phyloP scores from a whole-genome alignment of 1,139 yeast species.

The Waltiozyma solani region DNA sequence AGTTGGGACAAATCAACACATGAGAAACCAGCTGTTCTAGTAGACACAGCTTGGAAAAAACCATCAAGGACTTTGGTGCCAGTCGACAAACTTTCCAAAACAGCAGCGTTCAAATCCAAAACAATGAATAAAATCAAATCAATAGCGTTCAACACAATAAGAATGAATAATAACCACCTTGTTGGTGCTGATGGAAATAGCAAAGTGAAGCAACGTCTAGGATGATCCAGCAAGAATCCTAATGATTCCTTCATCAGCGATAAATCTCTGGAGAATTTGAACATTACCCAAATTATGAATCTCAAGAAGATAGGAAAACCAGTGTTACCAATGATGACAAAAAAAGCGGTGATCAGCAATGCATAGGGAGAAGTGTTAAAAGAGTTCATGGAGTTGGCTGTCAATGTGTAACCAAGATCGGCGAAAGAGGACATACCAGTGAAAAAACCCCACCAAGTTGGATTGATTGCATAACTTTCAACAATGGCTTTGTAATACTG shows the following conservation, averaged over 20 bases:
- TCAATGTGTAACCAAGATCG: constrained; percentile 75
- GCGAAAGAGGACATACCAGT: constrained; percentile 70
- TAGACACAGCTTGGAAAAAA: constrained; percentile 80
- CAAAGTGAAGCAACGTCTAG: constrained; percentile 91
- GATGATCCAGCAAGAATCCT: constrained; percentile 86
- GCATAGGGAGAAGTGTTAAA: constrained; percentile 58
- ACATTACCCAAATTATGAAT: constrained; percentile 70
- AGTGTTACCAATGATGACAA: constrained; percentile 84
- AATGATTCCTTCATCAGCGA: constrained; percentile 66
- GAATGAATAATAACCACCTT: constrained; percentile 81
- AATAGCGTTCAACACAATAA: constrained; percentile 59
- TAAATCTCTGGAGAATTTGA: constrained; percentile 55
- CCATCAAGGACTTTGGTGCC: constrained; percentile 76
- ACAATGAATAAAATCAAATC: constrained; percentile 76
- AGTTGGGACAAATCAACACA: constrained; percentile 58
- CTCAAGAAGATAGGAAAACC: constrained; percentile 83
- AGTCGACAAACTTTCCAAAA: constrained; percentile 39
- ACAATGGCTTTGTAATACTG: constrained; percentile 34
- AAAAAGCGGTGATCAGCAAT: constrained; percentile 50
- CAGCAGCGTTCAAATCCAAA: constrained; percentile 51
- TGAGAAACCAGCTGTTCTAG: constrained; percentile 89
- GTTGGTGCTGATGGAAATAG: constrained; percentile 89
- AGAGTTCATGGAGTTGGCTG: constrained; percentile 66
- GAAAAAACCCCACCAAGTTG: constrained; percentile 92
- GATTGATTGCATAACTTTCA: constrained; percentile 45